Evolutionary conservation across 306 rosid species (phyloP).

Genomic region (Vigna trinervia): DNA sequence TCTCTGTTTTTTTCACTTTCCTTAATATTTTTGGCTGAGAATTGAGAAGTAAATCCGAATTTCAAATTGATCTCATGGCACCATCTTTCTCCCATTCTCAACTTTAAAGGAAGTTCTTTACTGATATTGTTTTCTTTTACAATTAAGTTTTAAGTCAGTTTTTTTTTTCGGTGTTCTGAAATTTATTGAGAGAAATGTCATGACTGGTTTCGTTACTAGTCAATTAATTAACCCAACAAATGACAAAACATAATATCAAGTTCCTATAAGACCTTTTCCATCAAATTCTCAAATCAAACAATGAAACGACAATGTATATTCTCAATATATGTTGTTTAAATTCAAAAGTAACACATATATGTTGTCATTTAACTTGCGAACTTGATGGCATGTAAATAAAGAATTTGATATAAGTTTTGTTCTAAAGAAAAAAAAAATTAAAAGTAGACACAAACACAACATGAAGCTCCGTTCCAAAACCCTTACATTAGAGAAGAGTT

Average conservation of each 20-base stretch:
- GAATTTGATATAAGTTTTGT: background rate
- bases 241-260: background rate
- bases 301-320: background rate
- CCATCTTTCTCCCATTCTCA: constrained; percentile 8
- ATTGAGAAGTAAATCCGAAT: constrained; percentile 14
- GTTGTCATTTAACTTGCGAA: background rate
- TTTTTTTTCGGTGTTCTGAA: constrained; percentile 4
- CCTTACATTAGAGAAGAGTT: constrained; percentile 68
- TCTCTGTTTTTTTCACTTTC: background rate
- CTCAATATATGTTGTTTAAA: background rate
- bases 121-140: background rate
- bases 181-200: constrained; percentile 18
- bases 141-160: background rate
- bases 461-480: constrained; percentile 26
- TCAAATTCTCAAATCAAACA: background rate
- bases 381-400: background rate
- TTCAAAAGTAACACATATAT: background rate
- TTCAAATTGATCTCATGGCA: constrained; percentile 21
- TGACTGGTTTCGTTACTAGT: background rate
- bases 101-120: constrained; percentile 12
- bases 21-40: constrained; percentile 11
- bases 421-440: constrained; percentile 2
- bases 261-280: background rate
- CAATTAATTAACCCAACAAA: constrained; percentile 9
- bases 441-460: constrained; percentile 36